These are phyloP conservation scores for Fusarium caatingaense DNA, from an alignment of 2,329 filamentous ascomycete species.

Conservation along the genomic window DNA sequence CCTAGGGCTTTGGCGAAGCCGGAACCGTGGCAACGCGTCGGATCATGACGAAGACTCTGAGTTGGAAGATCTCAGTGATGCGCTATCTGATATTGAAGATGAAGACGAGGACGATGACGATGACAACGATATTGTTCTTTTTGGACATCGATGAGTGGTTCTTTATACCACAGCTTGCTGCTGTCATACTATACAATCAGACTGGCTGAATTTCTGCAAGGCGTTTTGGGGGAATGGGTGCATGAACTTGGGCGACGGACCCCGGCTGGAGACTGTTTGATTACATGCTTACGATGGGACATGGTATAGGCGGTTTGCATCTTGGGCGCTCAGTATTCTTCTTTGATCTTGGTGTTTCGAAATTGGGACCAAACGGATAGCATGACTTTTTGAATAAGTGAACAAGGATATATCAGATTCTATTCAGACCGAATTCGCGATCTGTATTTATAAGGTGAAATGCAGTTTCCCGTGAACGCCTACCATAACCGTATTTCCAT, in stretches of 20 bases:
- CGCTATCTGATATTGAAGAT: constrained; percentile 55
- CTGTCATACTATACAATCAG: constrained; percentile 2
- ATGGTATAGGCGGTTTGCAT: constrained; percentile 26
- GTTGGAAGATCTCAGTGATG: constrained; percentile 56
- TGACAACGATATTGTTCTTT: constrained; percentile 62
- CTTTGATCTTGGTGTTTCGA: constrained; percentile 2
- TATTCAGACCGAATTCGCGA: constrained; percentile 8
- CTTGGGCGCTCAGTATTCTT: constrained; percentile 26
- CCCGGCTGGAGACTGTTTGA: constrained; percentile 21
- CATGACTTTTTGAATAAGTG: constrained; percentile 19
- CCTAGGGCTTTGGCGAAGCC: constrained; percentile 66
- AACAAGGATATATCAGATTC: constrained; percentile 9
- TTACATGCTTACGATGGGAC: constrained; percentile 19
- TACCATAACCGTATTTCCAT: not conserved
- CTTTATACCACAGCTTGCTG: constrained; percentile 6
- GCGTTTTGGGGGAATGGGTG: constrained; percentile 34
- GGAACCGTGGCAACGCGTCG: constrained; percentile 59
- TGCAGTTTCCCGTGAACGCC: constrained; percentile 28
- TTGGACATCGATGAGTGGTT: constrained; percentile 60
- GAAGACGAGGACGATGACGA: constrained; percentile 65
- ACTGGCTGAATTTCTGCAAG: constrained; percentile 35
- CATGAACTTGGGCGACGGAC: constrained; percentile 28
- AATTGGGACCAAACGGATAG: constrained; percentile 18
- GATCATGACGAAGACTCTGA: constrained; percentile 61
- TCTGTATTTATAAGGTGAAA: constrained; percentile 3